These are phyloP conservation scores for Curvularia eragrostidis DNA, from an alignment of 2,329 filamentous ascomycete genomes.

Conservation along the genomic window DNA sequence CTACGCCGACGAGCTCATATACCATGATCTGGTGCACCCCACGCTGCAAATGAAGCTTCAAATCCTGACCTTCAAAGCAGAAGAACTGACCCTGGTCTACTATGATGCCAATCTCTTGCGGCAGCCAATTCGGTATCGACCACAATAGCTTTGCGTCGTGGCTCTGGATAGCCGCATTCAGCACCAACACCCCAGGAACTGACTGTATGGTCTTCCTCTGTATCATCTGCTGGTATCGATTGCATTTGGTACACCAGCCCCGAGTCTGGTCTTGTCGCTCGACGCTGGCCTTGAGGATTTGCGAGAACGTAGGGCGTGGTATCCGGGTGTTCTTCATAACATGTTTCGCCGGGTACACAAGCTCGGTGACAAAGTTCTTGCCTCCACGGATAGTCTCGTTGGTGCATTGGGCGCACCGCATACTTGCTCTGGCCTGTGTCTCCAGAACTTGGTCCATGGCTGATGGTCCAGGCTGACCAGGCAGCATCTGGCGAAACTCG, in stretches of 20 bases:
- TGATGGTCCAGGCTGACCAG: constrained; percentile 58
- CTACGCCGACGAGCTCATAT: constrained; percentile 89
- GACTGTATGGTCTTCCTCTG: constrained; percentile 84
- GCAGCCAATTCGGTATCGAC: constrained; percentile 89
- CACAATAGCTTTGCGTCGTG: constrained; percentile 81
- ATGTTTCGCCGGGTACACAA: constrained; percentile 75
- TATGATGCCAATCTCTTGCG: constrained; percentile 91
- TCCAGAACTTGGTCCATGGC: constrained; percentile 77
- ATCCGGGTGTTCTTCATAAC: constrained; percentile 63
- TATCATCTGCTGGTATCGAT: constrained; percentile 85
- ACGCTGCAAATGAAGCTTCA: constrained; percentile 79
- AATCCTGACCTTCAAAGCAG: constrained; percentile 91
- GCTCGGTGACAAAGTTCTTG: constrained; percentile 81
- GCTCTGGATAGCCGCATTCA: constrained; percentile 79
- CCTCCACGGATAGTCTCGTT: constrained; percentile 84
- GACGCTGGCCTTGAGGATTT: constrained; percentile 89
- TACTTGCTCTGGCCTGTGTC: constrained; percentile 73
- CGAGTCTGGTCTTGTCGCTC: constrained; percentile 87
- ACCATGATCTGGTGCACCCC: constrained; percentile 82
- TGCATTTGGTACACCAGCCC: constrained; percentile 92
- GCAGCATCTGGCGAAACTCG: constrained; percentile 74
- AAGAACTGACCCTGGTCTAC: constrained; percentile 91
- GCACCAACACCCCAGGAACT: constrained; percentile 83
- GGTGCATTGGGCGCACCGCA: constrained; percentile 84
- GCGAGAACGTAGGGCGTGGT: constrained; percentile 72